Evolutionary conservation across 2,329 filamentous ascomycete species (phyloP), one percentile per base, ranked within the genome.

Genomic region (Alternaria arbusti): DNA sequence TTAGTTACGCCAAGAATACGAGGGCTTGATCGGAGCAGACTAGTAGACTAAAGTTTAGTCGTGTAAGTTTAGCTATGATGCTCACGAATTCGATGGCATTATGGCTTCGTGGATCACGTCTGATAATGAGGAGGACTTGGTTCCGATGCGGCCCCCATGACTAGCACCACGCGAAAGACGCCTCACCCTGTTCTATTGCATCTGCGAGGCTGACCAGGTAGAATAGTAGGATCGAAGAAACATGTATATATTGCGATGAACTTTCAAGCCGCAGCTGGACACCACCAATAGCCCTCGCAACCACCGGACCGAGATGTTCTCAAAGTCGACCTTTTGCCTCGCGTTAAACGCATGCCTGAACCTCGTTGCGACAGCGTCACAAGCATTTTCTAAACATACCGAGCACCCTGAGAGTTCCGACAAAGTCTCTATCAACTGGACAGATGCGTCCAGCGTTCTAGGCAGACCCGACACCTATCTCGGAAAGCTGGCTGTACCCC

Each of bases 21-120:
- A 28, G 45, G 45, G 23, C 46, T 20, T 11, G 54, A 56, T 56
- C 20, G 54, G 23, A 56, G 54, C 40, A 56, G 30, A 46, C 46
- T 40, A 9, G 25, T 9, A 26, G 25, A 26, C 25, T 26, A 3
- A 26, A 8, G 25, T 9, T 26, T 9, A 26, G 7, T 26, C 25
- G 25, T 26, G 25, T 26, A 9, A 26, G 25, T 26, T 26, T 9
- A 26, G 25, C 25, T 23, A 20, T 20, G 20, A 20, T 20, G 20
- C 20, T 40, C 32, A 40, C 2, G 2, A 10, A 10, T 40, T 17
- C n/a, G 36, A 40, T 40, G 36, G 0, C n/a, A 40, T 11, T 17
- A 0, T 17, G 36, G n/a, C 36, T 40, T 0, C n/a, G 9, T 40
- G 0, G 8, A 17, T 40, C 36, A 40, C n/a, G 36, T 40, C 36